Evolutionary conservation across 2,329 filamentous ascomycete genomes (phyloP), one percentile per base, ranked within the genome.

Genomic region (Alternaria infectoria): DNA sequence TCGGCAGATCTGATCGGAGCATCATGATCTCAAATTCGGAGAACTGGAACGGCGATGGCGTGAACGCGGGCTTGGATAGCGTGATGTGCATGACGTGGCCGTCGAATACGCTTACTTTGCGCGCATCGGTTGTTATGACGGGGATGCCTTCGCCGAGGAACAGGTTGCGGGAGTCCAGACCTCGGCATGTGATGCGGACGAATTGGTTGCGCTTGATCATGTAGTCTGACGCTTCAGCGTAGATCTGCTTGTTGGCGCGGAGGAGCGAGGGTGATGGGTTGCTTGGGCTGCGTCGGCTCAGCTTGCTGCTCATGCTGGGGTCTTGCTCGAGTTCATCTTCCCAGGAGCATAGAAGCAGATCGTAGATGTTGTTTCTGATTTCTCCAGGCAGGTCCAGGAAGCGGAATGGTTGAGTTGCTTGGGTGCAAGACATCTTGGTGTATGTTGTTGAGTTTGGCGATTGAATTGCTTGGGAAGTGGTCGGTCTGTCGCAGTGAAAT

Each of bases 161-260:
- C 17, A 74, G 55, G 21, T 62, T 65, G 32, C 68, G 62, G 9
- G 62, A 62, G 23, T 73, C 64, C 54, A 74, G 46, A 43, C 70
- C 70, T 55, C 68, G 66, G 50, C 73, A 75, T 30, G 68, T 72
- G 28, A 75, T 59, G 51, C 69, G 73, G 21, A 75, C 67, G 44
- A 74, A 73, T 50, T 73, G 71, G 47, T 73, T 74, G 43, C 70
- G 69, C 64, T 69, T 74, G 59, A 70, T 70, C 70, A 72, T 74
- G 57, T 73, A 71, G 55, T 74, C 72, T 52, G 65, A 72, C 8
- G 73, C 72, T 61, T 75, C 73, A 43, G 62, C 59, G 46, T 75
- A 63, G n/a, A 75, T 66, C 61, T 74, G 73, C 59, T 70, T 72
- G 66, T 72, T 75, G 46, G 68, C 51, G 43, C 70, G 69, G 40